Conservation (phyloP, 768 basidiomycete species). For the Gloeophyllum trabeum region DNA sequence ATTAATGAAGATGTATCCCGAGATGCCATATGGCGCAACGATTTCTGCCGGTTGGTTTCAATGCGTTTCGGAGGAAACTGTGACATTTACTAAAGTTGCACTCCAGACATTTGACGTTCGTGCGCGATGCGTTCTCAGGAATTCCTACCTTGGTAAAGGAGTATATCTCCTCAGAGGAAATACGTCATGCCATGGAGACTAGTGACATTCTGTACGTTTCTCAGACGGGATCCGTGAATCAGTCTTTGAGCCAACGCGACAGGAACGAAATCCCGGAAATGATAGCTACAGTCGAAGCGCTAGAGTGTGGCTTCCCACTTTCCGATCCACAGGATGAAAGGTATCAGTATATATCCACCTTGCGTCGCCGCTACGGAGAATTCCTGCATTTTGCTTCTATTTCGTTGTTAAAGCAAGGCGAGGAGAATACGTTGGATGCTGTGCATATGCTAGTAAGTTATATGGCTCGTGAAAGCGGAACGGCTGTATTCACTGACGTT, state of each 20-base stretch:
- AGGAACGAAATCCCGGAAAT: constrained; percentile 73
- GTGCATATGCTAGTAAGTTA: constrained; percentile 55
- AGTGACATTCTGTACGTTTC: constrained; percentile 58
- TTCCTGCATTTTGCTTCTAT: constrained; percentile 65
- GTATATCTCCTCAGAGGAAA: constrained; percentile 35
- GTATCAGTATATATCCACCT: constrained; percentile 43
- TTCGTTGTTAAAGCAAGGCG: constrained; percentile 58
- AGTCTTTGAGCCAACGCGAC: constrained; percentile 2
- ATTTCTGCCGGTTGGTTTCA: constrained; percentile 70
- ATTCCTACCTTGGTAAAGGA: constrained; percentile 59
- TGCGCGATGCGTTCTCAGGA: constrained; percentile 67
- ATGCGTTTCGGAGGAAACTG: too few relatives aligned
- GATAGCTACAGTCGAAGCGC: constrained; percentile 50
- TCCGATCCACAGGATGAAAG: constrained; percentile 53
- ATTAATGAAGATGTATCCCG: constrained; percentile 26
- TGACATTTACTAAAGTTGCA: constrained; percentile 1
- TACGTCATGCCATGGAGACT: constrained; percentile 28
- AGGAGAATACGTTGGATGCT: constrained; percentile 74
- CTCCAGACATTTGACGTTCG: constrained; percentile 51
- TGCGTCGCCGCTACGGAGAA: constrained; percentile 53
- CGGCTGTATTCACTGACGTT: not conserved
- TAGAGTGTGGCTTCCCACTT: constrained; percentile 59
- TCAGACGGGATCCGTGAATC: not conserved
- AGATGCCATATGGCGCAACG: constrained; percentile 68
- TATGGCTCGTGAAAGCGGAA: not conserved